phyloP scores from a whole-genome alignment of 225 moss, liverwort and hornwort species.

The Pseudisothecium myosuroides region DNA sequence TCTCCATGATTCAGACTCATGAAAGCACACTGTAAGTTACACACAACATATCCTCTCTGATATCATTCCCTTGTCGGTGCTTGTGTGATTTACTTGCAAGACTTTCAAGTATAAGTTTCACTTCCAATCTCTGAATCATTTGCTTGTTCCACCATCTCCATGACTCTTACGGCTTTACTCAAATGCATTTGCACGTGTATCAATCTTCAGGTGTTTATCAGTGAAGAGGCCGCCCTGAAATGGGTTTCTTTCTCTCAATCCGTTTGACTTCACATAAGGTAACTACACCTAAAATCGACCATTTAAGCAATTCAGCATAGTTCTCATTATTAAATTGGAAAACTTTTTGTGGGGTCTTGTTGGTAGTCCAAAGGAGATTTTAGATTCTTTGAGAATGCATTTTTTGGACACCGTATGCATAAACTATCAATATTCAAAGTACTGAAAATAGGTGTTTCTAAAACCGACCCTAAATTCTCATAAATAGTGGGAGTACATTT shows the following conservation, averaged over 20 bases:
- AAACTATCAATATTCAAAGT: too few relatives aligned
- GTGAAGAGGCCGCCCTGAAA: background rate
- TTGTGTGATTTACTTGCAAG: background rate
- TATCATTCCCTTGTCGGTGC: background rate
- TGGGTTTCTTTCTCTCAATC: background rate
- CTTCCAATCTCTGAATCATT: background rate
- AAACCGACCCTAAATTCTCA: too few relatives aligned
- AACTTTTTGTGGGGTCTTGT: too few relatives aligned
- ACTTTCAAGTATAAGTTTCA: background rate
- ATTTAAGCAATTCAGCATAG: too few relatives aligned
- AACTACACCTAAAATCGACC: too few relatives aligned
- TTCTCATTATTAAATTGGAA: too few relatives aligned
- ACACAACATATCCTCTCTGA: background rate
- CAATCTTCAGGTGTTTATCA: background rate
- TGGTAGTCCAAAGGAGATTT: too few relatives aligned
- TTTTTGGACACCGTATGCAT: too few relatives aligned
- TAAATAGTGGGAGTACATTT: too few relatives aligned
- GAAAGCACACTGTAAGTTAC: background rate
- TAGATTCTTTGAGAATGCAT: too few relatives aligned
- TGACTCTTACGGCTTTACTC: background rate
- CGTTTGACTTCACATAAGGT: background rate
- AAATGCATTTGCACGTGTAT: too few relatives aligned
- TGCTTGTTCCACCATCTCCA: background rate
- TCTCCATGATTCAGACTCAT: background rate
- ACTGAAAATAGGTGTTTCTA: too few relatives aligned